A percentile compares a stretch with the other conserved stretches of the same genome.
phyloP scores from a whole-genome alignment of 371 early-diverging fungal genomes.

The Capillidium rhysosporum region DNA sequence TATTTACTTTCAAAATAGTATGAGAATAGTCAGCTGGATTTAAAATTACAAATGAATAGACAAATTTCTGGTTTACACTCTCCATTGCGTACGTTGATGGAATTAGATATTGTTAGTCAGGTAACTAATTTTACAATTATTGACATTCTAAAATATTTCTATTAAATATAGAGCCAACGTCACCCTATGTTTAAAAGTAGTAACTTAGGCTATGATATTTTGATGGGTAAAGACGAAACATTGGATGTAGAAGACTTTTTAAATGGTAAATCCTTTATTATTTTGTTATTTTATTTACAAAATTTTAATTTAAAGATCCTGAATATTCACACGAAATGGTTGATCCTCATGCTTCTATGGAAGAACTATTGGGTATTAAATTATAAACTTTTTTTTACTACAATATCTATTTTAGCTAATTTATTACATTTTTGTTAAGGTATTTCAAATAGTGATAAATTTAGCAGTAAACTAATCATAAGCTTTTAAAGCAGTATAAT shows the following conservation, averaged over 20 bases:
- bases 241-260: constrained; percentile 83
- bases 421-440: no score
- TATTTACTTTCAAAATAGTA: constrained; percentile 27
- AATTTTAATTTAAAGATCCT: not conserved
- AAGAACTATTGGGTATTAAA: not conserved
- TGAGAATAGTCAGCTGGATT: constrained; percentile 59
- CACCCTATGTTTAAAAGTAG: constrained; percentile 45
- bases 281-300: not conserved
- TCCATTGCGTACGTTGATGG: constrained; percentile 82
- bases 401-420: no score
- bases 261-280: constrained; percentile 26
- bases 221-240: constrained; percentile 65
- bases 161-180: constrained; percentile 18
- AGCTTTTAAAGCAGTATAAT: no score
- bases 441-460: no score
- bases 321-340: not conserved
- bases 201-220: constrained; percentile 64
- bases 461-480: no score
- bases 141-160: constrained; percentile 6
- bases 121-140: constrained; percentile 17
- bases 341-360: constrained; percentile 2
- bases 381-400: no score
- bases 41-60: constrained; percentile 59
- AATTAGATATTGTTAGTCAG: constrained; percentile 42
- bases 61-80: constrained; percentile 68